These are phyloP conservation scores for Pistacia vera DNA, from an alignment of 345 rosid species.

Conservation along the genomic window DNA sequence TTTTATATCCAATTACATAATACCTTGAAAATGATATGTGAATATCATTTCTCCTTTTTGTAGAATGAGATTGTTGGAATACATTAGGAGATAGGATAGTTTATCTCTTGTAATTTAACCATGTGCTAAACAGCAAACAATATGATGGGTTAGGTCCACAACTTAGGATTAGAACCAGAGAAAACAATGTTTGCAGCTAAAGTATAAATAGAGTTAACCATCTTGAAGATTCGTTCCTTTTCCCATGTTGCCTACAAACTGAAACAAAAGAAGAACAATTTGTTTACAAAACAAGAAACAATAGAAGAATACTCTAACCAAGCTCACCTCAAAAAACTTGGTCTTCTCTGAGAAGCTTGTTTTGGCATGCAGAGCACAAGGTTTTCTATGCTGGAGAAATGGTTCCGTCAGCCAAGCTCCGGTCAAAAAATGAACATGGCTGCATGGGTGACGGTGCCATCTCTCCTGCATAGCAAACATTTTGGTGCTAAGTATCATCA, in stretches of 20 bases:
- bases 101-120: no score
- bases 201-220: background rate
- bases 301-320: background rate
- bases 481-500: constrained; percentile 3
- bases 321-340: background rate
- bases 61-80: no score
- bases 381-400: constrained; percentile 46
- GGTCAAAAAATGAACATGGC: background rate
- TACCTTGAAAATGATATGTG: no score
- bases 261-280: background rate
- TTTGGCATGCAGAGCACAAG: constrained; percentile 26
- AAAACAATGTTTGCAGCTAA: no score
- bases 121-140: no score
- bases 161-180: no score
- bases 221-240: background rate
- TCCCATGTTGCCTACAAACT: background rate
- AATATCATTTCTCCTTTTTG: no score
- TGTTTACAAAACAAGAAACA: background rate
- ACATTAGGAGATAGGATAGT: no score
- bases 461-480: constrained; percentile 56
- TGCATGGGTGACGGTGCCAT: constrained; percentile 46
- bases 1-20: no score
- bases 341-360: background rate
- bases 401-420: constrained; percentile 28
- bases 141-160: no score